Evolutionary conservation across 768 basidiomycete genomes (phyloP), one percentile per base, ranked within the genome.

Genomic region (Aureoboletus auriporus): DNA sequence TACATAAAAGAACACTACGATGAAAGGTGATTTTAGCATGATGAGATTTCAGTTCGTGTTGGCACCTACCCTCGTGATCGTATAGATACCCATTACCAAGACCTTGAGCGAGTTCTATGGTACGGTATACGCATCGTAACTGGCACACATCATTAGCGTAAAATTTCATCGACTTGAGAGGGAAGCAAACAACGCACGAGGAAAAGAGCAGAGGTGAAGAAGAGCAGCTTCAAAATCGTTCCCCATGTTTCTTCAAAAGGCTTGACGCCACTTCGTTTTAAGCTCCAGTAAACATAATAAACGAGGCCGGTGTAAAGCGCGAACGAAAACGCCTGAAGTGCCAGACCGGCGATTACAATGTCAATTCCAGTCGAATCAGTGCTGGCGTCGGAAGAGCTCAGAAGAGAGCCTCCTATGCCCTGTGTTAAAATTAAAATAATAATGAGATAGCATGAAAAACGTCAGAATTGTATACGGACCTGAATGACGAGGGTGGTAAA

Each of bases 41-140:
- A 29, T 11, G 29, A 8, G 5, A 23, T 20, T 4, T 1, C 1
- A 20, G 20, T 10, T 3, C 9, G 10, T n/a, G 8, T 29, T 46
- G 20, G 20, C 10, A 17, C 49, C 8, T 13, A 60, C 62, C 57
- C 57, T 68, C 64, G 42, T 68, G 58, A 10, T 49, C 42, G 1
- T 39, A 1, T 4, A 68, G 46, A 43, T 60, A 61, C 1, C 59
- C 52, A 2, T 45, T 35, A 17, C 56, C 58, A 8, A 51, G 47
- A 2, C 56, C 53, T 28, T 63, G 47, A 4, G 39, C 56, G 26
- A 56, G 8, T 44, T 66, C 64, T 3, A 58, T 44, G 17, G 62
- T 56, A 11, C 67, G 68, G 44, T 68, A 68, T 20, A 63, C 38
- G 33, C 60, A 60, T 16, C 66, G 64, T 17, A 68, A 16, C 65